These are phyloP conservation scores for Plasmodium fragile DNA, from an alignment of 169 alveolate genomes.

Conservation along the genomic window DNA sequence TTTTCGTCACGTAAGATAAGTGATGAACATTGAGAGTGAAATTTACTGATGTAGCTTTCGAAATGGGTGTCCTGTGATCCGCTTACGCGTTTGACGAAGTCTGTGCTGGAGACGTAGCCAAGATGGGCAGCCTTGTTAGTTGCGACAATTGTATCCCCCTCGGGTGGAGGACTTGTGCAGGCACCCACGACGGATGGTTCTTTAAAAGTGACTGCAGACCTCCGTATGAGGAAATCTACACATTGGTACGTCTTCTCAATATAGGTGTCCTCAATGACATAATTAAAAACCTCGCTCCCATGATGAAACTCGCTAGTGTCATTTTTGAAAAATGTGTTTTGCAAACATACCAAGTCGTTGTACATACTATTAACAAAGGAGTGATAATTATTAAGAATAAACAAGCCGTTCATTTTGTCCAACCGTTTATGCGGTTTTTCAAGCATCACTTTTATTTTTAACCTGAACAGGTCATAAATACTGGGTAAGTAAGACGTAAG, in stretches of 20 bases:
- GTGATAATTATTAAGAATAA: not conserved
- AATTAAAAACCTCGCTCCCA: conserved; percentile 10
- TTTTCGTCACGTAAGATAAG: not conserved
- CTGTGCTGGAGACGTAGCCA: not conserved
- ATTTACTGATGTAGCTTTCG: not conserved
- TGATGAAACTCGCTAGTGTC: not conserved
- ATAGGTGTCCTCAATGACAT: conserved; percentile 36
- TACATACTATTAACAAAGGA: not conserved
- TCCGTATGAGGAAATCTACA: conserved; percentile 8
- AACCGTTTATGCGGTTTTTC: conserved; percentile 29
- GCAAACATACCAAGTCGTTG: conserved; percentile 15
- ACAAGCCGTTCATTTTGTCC: conserved; percentile 35
- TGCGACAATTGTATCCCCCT: not conserved
- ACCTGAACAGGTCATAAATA: conserved; percentile 25
- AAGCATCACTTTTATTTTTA: conserved; percentile 32
- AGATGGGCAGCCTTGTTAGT: not conserved
- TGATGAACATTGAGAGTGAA: not conserved
- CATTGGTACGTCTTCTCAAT: conserved; percentile 15
- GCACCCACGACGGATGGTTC: not conserved
- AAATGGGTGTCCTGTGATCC: not conserved
- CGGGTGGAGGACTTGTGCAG: not conserved
- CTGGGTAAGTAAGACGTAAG: conserved; percentile 14
- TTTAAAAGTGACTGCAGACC: not conserved
- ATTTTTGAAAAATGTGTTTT: conserved; percentile 10
- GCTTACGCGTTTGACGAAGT: not conserved